Evolutionary conservation across 1,284 basidiomycete species (phyloP), one percentile per base, ranked within the genome.

Genomic region (Meripilus lineatus): DNA sequence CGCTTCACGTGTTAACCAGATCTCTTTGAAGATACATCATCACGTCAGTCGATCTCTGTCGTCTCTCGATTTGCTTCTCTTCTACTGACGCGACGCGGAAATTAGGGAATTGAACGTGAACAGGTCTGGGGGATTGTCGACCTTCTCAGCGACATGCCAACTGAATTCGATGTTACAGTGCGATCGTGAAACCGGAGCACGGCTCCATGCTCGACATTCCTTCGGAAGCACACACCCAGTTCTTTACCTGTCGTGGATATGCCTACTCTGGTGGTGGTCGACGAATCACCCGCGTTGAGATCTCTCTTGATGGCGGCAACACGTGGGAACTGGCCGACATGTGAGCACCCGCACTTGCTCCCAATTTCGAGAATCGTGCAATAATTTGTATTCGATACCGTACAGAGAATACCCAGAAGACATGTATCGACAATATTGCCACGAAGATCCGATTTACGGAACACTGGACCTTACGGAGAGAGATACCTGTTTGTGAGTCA

Each of bases 211-310:
- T 82, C 13, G 50, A 64, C 11, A 44, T 68, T 7, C 28, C 50
- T 6, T 17, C 50, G 5, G 13, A 41, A 17, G 14, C 42, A 13
- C 47, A 30, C 8, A 55, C 14, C 39, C 45, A 40, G 2, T 17
- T 33, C 3, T 82, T 78, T 50, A 59, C 59, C 3, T 23, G 72
- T 14, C 57, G 62, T 38, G 83, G 83, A 5, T 86, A 84, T 50
- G 82, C 81, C 1, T 85, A 85, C 56, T 67, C 71, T 13, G 83
- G 83, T n/a, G 81, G 83, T 5, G 82, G 82, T 1, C 65, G 76
- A 11, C 67, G 81, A 13, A 66, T 86, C 23, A 72, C 70, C 6
- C 68, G 82, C 11, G 72, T 84, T 14, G 83, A 86, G 51, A 50
- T 84, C 37, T 77, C 79, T 5, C 55, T 81, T 5, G 80, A 85